Evolutionary conservation across 176 grass and related monocot species (phyloP).

Genomic region (Hsuehochloa calcarea): DNA sequence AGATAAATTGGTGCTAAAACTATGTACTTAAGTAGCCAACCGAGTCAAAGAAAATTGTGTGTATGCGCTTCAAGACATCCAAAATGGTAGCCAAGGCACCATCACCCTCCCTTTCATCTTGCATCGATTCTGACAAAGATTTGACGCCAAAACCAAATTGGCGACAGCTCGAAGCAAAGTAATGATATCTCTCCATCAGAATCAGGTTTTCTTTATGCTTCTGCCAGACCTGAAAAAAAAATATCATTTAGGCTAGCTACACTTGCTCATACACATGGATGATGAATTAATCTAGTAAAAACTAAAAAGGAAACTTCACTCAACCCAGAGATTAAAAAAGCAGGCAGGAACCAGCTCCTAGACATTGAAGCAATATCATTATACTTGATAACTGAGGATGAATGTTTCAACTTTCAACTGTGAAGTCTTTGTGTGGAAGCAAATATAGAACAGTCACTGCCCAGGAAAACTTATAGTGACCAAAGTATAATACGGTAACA

Average conservation of each 20-base stretch:
- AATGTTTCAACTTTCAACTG: conserved; percentile 9
- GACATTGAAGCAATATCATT: not conserved
- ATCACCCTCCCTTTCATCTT: conserved; percentile 85
- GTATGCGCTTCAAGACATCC: conserved; percentile 68
- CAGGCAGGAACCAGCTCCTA: not conserved
- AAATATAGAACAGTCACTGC: not conserved
- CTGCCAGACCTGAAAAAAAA: conserved; percentile 73
- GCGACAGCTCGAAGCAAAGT: conserved; percentile 73
- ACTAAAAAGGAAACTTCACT: not conserved
- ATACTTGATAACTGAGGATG: not conserved
- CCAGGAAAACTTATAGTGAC: not conserved
- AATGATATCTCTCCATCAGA: conserved; percentile 95
- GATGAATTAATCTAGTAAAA: not conserved
- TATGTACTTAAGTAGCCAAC: conserved; percentile 42
- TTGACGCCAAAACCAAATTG: conserved; percentile 55
- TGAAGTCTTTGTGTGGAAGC: not conserved
- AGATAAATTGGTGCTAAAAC: not conserved
- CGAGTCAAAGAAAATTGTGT: conserved; percentile 75
- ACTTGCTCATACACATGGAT: conserved; percentile 1
- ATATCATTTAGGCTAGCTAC: not conserved
- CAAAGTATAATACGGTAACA: not conserved
- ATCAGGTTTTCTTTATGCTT: conserved; percentile 94
- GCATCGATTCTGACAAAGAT: conserved; percentile 67
- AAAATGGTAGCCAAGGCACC: conserved; percentile 77
- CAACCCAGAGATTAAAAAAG: conserved; percentile 1